A percentile compares a stretch with the other conserved stretches of the same genome.
Conservation (phyloP, 352 stramenopile genomes). For the Pythium dissotocum region DNA sequence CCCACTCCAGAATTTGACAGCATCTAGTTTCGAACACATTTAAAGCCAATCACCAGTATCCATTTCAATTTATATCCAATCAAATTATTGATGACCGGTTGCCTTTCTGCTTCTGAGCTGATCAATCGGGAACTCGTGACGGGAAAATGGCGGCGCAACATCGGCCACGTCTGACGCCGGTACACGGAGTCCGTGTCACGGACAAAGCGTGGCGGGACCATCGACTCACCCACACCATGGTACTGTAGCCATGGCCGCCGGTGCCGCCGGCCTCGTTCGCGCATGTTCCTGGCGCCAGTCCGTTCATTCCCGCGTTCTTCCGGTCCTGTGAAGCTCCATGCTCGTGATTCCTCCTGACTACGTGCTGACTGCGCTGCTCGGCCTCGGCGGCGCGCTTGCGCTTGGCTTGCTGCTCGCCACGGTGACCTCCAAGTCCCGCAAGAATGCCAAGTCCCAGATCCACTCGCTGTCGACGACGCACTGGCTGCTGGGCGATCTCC, state of each 20-base stretch:
- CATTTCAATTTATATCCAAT: background rate
- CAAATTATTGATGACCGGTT: background rate
- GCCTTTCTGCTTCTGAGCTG: background rate
- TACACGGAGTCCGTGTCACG: too few relatives aligned
- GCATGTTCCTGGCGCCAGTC: background rate
- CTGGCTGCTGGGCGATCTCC: slow-evolving; percentile 44
- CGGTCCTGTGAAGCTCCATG: background rate
- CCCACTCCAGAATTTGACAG: background rate
- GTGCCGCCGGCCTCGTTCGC: background rate
- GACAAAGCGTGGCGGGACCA: background rate
- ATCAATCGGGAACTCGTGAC: background rate
- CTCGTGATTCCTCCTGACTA: slow-evolving; percentile 3
- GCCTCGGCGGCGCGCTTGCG: slow-evolving; percentile 12
- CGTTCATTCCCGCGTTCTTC: background rate
- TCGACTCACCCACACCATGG: background rate
- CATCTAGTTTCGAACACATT: too few relatives aligned
- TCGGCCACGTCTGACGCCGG: background rate
- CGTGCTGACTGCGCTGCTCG: slow-evolving; percentile 11
- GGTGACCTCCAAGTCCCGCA: background rate
- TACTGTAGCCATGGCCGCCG: background rate
- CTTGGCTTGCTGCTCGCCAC: slow-evolving; percentile 1
- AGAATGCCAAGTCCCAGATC: background rate
- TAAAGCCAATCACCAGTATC: background rate
- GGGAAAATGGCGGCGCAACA: background rate
- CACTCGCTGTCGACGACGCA: background rate